phyloP scores from a whole-genome alignment of 345 rosid species.

The Stellera chamaejasme region DNA sequence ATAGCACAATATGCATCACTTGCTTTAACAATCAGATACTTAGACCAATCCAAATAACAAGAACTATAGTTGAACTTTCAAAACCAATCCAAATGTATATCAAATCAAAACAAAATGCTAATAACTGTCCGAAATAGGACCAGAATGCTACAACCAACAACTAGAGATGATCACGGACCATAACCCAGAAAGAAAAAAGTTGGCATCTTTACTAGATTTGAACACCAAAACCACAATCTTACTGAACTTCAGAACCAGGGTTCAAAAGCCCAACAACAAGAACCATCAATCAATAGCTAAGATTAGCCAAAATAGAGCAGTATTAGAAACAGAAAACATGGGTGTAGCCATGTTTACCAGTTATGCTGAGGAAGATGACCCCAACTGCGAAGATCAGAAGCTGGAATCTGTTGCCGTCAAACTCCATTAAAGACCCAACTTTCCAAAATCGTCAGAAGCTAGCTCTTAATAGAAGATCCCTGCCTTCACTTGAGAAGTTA shows the following conservation, averaged over 20 bases:
- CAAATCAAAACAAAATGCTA: no score
- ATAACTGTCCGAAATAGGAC: no score
- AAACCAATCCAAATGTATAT: no score
- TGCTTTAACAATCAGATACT: no score
- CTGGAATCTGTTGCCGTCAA: conserved; percentile 40
- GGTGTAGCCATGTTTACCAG: conserved; percentile 31
- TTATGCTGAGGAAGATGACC: conserved; percentile 54
- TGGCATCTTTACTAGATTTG: background rate
- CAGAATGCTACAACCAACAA: no score
- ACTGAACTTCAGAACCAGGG: background rate
- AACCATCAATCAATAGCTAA: background rate
- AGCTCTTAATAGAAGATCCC: no score
- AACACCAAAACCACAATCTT: background rate
- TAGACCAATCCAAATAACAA: no score
- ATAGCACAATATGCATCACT: no score
- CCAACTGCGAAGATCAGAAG: conserved; percentile 43
- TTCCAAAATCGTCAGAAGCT: no score
- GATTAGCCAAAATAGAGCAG: background rate
- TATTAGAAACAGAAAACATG: background rate
- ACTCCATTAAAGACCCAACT: conserved; percentile 32
- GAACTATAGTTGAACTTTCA: no score
- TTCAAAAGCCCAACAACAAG: background rate
- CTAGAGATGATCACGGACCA: background rate
- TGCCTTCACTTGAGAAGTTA: no score
- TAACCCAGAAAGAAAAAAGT: background rate